A percentile compares a stretch with the other conserved stretches of the same genome.
phyloP scores from a whole-genome alignment of 2,329 filamentous ascomycete species.

The Orbilia javanica region DNA sequence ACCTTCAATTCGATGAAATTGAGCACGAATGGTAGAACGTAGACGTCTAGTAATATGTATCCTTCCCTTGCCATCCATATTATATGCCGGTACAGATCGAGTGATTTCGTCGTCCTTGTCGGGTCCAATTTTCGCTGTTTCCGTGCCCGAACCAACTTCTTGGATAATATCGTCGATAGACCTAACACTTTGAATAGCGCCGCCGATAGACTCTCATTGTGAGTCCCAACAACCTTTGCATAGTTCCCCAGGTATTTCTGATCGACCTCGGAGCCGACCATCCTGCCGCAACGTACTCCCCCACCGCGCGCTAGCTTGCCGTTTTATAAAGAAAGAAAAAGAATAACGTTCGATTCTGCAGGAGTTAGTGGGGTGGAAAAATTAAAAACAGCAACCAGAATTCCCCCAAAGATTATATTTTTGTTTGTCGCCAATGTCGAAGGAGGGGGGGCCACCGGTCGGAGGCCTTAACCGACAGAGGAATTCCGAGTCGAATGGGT shows the following conservation, averaged over 20 bases:
- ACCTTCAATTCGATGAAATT: slow-evolving; percentile 87
- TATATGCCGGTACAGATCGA: slow-evolving; percentile 89
- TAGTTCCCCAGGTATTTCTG: slow-evolving; percentile 95
- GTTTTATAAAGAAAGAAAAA: slow-evolving; percentile 15
- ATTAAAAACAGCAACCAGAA: slow-evolving; percentile 16
- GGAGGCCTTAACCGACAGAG: slow-evolving; percentile 47
- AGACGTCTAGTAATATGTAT: slow-evolving; percentile 84
- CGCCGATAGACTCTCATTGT: slow-evolving; percentile 82
- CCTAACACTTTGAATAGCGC: slow-evolving; percentile 93
- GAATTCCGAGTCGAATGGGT: slow-evolving; percentile 54
- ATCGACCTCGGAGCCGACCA: slow-evolving; percentile 97
- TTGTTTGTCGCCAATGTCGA: slow-evolving; percentile 30
- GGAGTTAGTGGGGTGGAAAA: not conserved
- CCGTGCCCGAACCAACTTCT: slow-evolving; percentile 83
- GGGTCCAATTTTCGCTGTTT: slow-evolving; percentile 85
- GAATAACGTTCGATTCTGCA: slow-evolving; percentile 24
- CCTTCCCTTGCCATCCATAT: slow-evolving; percentile 96
- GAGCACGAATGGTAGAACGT: slow-evolving; percentile 85
- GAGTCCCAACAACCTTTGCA: slow-evolving; percentile 80
- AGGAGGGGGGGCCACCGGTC: slow-evolving; percentile 14
- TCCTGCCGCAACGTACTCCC: slow-evolving; percentile 65
- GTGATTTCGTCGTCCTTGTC: slow-evolving; percentile 80
- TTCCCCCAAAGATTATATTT: slow-evolving; percentile 12
- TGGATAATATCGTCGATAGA: slow-evolving; percentile 86
- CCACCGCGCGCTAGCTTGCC: slow-evolving; percentile 43